Evolutionary conservation across 306 rosid species (phyloP).

Genomic region (Vicia faba): DNA sequence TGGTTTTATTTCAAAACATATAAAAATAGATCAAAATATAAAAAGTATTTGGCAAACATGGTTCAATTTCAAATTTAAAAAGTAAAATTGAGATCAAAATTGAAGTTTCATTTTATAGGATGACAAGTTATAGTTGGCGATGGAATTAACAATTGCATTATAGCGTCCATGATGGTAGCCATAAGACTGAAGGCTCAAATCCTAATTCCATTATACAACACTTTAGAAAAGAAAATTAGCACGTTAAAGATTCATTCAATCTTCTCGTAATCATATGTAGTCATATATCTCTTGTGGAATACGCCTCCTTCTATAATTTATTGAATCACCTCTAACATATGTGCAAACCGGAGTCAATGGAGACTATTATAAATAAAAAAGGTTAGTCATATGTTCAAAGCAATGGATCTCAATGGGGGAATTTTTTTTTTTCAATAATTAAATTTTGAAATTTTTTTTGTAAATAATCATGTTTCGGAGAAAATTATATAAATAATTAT

Average conservation of each 20-base stretch:
- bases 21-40: too few species aligned
- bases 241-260: conserved; percentile 33
- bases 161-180: conserved; percentile 28
- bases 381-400: neutral
- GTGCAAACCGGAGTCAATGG: neutral
- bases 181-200: conserved; percentile 20
- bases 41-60: too few species aligned
- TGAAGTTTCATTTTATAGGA: conserved; percentile 13
- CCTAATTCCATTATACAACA: conserved; percentile 17
- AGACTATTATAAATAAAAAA: conserved; percentile 7
- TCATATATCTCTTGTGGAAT: conserved; percentile 28
- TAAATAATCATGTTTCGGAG: too few species aligned
- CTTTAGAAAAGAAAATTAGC: conserved; percentile 2
- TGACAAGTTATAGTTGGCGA: conserved; percentile 16
- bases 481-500: too few species aligned
- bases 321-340: conserved; percentile 18
- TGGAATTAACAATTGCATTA: conserved; percentile 19
- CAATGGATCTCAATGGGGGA: too few species aligned
- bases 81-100: too few species aligned
- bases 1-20: too few species aligned
- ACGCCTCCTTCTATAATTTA: conserved; percentile 28
- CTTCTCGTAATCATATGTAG: conserved; percentile 34
- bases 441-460: too few species aligned
- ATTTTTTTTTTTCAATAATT: too few species aligned
- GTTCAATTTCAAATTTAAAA: too few species aligned